A percentile compares a stretch with the other conserved stretches of the same genome.
Conservation (phyloP, 495 filamentous ascomycete species). For the Paragyromitra xinjiangensis region DNA sequence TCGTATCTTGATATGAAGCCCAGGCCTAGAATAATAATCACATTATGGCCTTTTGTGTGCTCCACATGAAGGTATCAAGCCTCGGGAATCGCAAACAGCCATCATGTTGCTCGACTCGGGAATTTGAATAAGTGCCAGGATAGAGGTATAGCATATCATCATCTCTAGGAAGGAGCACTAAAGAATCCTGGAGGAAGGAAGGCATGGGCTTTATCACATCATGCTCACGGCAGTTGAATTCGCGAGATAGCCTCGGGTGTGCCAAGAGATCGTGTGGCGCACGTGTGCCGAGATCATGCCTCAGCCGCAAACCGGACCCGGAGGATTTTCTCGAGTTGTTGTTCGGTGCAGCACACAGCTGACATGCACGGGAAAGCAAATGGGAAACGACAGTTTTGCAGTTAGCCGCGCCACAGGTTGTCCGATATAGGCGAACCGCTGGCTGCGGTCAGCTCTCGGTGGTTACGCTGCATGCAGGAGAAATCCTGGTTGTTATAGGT, state of each 20-base stretch:
- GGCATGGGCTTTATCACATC: slow-evolving; percentile 19
- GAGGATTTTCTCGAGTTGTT: slow-evolving; percentile 19
- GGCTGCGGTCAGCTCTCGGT: slow-evolving; percentile 38
- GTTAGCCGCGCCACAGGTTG: slow-evolving; percentile 44
- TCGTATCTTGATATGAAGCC: slow-evolving; percentile 3
- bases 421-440: slow-evolving; percentile 34
- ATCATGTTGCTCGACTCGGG: slow-evolving; percentile 1
- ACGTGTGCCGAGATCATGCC: slow-evolving; percentile 10
- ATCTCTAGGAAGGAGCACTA: background rate
- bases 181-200: background rate
- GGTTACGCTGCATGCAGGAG: slow-evolving; percentile 18
- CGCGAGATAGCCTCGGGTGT: slow-evolving; percentile 23
- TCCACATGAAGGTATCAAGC: background rate
- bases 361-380: slow-evolving; percentile 26
- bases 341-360: slow-evolving; percentile 37
- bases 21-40: slow-evolving; percentile 2
- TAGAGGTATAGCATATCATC: background rate
- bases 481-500: slow-evolving; percentile 25
- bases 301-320: slow-evolving; percentile 37
- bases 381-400: slow-evolving; percentile 11
- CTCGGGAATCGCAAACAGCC: background rate
- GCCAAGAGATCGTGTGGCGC: slow-evolving; percentile 48
- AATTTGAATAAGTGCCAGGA: background rate
- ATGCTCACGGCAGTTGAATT: slow-evolving; percentile 15
- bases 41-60: background rate